Percentiles rank a stretch among this genome's conserved stretches.
phyloP scores from a whole-genome alignment of 805 yeast species.

The Danielia oregonensis region DNA sequence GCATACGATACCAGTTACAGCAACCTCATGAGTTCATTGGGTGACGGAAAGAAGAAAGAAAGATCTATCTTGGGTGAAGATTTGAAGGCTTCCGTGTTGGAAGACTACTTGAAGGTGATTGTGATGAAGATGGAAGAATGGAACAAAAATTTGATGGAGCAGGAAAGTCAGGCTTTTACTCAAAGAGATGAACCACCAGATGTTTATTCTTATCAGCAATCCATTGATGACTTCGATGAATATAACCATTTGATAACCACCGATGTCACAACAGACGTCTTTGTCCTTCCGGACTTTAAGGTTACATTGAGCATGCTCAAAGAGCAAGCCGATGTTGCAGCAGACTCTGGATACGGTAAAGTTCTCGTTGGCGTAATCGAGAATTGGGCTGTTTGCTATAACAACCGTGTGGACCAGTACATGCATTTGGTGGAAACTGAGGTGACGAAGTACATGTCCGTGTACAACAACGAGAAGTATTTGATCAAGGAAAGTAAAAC shows the following conservation, averaged over 20 bases:
- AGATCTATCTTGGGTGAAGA: conserved; percentile 66
- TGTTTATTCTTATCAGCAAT: conserved; percentile 52
- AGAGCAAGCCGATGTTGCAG: conserved; percentile 88
- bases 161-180: conserved; percentile 63
- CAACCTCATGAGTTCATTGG: conserved; percentile 28
- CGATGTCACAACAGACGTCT: conserved; percentile 42
- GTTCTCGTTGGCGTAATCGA: conserved; percentile 75
- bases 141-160: conserved; percentile 65
- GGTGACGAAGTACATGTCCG: conserved; percentile 36
- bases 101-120: conserved; percentile 73
- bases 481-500: conserved; percentile 42
- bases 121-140: conserved; percentile 78
- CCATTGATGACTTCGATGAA: conserved; percentile 37
- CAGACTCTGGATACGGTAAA: conserved; percentile 77
- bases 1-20: conserved; percentile 70
- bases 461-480: conserved; percentile 37
- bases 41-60: conserved; percentile 33
- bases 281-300: conserved; percentile 72
- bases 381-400: conserved; percentile 60
- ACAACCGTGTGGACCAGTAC: conserved; percentile 64
- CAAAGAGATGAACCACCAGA: conserved; percentile 73
- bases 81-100: conserved; percentile 66
- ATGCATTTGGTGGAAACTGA: conserved; percentile 47
- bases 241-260: conserved; percentile 28
- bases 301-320: conserved; percentile 77